phyloP scores from a whole-genome alignment of 1,284 basidiomycete genomes.

The Malassezia yamatoensis region DNA sequence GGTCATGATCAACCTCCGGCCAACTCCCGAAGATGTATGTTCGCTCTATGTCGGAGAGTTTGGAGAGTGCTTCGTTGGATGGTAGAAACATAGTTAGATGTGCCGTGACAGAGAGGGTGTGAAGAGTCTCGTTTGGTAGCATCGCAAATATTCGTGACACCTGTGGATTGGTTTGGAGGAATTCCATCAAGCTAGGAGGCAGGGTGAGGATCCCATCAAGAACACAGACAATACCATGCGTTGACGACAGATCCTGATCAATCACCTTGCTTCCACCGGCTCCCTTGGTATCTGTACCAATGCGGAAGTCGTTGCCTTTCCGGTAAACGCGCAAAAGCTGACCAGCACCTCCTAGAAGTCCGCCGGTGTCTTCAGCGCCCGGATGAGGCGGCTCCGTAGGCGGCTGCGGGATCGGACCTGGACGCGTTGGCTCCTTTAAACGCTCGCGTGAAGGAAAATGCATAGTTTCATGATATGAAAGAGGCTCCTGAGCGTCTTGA shows the following conservation, averaged over 20 bases:
- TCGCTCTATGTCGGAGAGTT: conserved; percentile 27
- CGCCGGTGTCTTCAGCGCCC: conserved; percentile 49
- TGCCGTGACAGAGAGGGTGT: conserved; percentile 47
- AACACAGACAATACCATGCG: conserved; percentile 65
- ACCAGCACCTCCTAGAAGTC: conserved; percentile 68
- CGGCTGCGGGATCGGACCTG: conserved; percentile 38
- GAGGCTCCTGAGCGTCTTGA: conserved; percentile 10
- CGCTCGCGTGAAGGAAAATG: conserved; percentile 71
- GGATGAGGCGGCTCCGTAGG: conserved; percentile 29
- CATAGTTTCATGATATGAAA: conserved; percentile 27
- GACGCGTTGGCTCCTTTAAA: conserved; percentile 54
- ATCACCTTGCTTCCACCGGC: conserved; percentile 53
- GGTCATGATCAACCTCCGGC: conserved; percentile 28
- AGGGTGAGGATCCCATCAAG: conserved; percentile 66
- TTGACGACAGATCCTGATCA: conserved; percentile 50
- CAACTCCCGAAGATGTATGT: conserved; percentile 30
- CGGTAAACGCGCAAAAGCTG: conserved; percentile 60
- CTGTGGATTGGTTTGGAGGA: neutral
- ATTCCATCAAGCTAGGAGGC: conserved; percentile 64
- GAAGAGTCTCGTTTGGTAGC: conserved; percentile 37
- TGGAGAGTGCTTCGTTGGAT: conserved; percentile 65
- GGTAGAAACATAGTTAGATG: conserved; percentile 85
- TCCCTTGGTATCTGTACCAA: conserved; percentile 56
- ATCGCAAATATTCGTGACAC: neutral
- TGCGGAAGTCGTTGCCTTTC: neutral